Percentiles rank a stretch among this genome's conserved stretches.
Evolutionary conservation across 257 asterid species (phyloP).

Genomic region (Primulina eburnea): DNA sequence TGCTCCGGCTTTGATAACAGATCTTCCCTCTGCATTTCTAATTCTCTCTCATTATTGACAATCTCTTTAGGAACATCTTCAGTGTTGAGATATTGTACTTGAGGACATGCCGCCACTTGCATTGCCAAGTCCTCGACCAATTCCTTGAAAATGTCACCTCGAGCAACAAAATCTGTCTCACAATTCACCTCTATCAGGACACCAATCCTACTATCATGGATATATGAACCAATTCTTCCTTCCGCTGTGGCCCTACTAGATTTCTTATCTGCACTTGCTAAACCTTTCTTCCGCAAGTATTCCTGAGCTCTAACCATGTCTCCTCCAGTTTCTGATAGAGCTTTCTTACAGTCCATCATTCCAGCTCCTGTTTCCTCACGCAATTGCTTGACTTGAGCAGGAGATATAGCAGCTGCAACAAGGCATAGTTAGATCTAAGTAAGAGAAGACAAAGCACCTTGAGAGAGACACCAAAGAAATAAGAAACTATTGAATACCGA

Average conservation of each 20-base stretch:
- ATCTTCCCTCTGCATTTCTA: conserved; percentile 97
- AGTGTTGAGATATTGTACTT: conserved; percentile 63
- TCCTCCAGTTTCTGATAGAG: conserved; percentile 79
- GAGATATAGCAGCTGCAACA: conserved; percentile 66
- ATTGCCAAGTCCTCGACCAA: conserved; percentile 89
- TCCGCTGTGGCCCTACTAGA: conserved; percentile 89
- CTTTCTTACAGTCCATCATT: conserved; percentile 98
- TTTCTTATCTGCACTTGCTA: conserved; percentile 92
- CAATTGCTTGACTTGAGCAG: conserved; percentile 87
- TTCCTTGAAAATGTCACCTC: conserved; percentile 92
- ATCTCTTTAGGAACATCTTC: conserved; percentile 81
- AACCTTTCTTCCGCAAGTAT: conserved; percentile 87
- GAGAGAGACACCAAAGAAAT: neutral
- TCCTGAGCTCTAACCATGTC: conserved; percentile 76
- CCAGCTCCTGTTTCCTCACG: conserved; percentile 98
- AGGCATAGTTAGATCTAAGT: conserved; percentile 13
- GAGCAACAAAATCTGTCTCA: conserved; percentile 93
- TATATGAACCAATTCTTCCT: conserved; percentile 92
- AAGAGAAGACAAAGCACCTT: neutral
- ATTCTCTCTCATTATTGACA: conserved; percentile 68
- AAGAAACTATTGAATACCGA: neutral
- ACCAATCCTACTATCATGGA: conserved; percentile 93
- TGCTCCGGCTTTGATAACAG: conserved; percentile 83
- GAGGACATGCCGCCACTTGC: conserved; percentile 99
- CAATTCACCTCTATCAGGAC: conserved; percentile 87